A percentile compares a stretch with the other conserved stretches of the same genome.
phyloP scores from a whole-genome alignment of 352 stramenopile species.

The Phytophthora pisi region DNA sequence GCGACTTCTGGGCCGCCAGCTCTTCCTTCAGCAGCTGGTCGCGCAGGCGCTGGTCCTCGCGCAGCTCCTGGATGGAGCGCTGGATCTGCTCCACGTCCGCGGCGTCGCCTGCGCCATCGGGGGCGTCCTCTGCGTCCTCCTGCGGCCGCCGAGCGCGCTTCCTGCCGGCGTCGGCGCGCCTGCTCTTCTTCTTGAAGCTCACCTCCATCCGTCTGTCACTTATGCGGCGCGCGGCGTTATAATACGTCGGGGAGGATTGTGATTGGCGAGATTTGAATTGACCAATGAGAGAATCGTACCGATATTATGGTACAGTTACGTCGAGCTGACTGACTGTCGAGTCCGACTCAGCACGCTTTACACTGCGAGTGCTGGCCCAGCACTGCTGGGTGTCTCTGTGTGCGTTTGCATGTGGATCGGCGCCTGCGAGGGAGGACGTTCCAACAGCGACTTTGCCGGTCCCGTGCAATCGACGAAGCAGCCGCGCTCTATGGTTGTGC shows the following conservation, averaged over 20 bases:
- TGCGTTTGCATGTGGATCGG: not conserved
- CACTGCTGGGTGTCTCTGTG: too few relatives aligned
- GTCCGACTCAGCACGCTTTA: too few relatives aligned
- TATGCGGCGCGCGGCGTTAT: not conserved
- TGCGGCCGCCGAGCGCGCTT: constrained; percentile 46
- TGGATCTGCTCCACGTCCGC: constrained; percentile 42
- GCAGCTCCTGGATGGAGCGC: constrained; percentile 67
- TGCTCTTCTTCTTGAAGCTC: constrained; percentile 68
- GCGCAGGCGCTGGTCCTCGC: constrained; percentile 71
- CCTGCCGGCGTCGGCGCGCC: constrained; percentile 25
- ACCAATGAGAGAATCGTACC: not conserved
- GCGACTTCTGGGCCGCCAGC: constrained; percentile 21
- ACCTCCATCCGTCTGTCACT: constrained; percentile 32
- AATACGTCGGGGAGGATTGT: not conserved
- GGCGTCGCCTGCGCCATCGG: constrained; percentile 3
- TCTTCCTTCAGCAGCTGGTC: constrained; percentile 50
- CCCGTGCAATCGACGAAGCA: constrained; percentile 17
- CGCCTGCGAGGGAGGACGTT: constrained; percentile 13
- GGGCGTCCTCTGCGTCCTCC: constrained; percentile 26
- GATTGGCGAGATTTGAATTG: not conserved
- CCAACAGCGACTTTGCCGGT: constrained; percentile 14
- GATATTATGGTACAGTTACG: not conserved
- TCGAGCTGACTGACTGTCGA: not conserved
- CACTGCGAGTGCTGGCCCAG: not conserved
- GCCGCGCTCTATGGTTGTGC: constrained; percentile 21